Conservation (phyloP, 208 protist genomes). For the Wallacemonas collosoma region DNA sequence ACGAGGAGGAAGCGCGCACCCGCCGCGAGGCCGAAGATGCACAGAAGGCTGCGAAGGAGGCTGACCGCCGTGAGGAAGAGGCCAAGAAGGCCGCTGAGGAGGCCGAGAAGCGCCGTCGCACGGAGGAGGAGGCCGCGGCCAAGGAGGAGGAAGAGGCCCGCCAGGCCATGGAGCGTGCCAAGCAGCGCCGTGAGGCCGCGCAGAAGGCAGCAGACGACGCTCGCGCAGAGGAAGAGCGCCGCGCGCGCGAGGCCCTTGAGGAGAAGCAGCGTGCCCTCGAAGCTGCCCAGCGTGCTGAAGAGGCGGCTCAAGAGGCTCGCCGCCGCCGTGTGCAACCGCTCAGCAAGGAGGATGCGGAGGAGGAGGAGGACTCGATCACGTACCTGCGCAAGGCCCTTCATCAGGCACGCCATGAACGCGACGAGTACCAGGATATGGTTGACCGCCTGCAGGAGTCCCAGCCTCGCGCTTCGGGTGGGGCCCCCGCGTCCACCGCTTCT, state of each 20-base stretch:
- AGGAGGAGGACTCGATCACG: conserved; percentile 44
- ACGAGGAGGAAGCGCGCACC: conserved; percentile 18
- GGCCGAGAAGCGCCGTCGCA: conserved; percentile 19
- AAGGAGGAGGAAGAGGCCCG: conserved; percentile 28
- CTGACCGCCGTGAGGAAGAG: conserved; percentile 13
- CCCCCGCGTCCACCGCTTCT: not conserved
- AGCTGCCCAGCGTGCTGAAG: conserved; percentile 21
- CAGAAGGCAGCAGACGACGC: conserved; percentile 18
- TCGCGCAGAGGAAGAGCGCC: conserved; percentile 23
- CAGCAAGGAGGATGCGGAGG: conserved; percentile 34
- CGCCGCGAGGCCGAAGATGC: conserved; percentile 24
- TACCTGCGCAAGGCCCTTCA: conserved; percentile 59
- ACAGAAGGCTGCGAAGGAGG: conserved; percentile 17
- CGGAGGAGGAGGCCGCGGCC: conserved; percentile 27
- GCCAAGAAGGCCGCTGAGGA: conserved; percentile 16
- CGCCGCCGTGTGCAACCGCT: conserved; percentile 27
- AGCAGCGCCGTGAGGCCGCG: conserved; percentile 23
- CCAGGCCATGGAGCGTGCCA: conserved; percentile 21
- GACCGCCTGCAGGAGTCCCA: conserved; percentile 29
- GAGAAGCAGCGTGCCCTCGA: conserved; percentile 28
- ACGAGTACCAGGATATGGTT: conserved; percentile 43
- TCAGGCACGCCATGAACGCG: conserved; percentile 53
- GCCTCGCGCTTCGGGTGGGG: not conserved
- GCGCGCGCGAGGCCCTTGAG: conserved; percentile 24
- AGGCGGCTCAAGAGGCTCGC: conserved; percentile 32